These are phyloP conservation scores for Vitis hybrid DNA, from an alignment of 177 flowering plant genomes.

Conservation along the genomic window DNA sequence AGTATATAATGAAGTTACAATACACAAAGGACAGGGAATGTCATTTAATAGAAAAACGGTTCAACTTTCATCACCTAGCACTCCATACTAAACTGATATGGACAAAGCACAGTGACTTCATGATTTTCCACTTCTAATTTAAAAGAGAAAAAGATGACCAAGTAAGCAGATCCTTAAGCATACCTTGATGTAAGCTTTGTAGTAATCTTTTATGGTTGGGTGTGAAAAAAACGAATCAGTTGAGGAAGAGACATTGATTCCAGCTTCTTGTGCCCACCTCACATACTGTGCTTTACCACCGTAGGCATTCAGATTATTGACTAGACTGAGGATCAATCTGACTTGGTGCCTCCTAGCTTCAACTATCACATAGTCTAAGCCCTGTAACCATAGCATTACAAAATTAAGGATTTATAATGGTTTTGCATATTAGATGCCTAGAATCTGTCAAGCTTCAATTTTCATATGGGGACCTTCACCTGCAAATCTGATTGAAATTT, in stretches of 20 bases:
- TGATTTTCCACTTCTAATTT: background rate
- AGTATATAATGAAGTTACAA: too few relatives aligned
- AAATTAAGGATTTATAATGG: background rate
- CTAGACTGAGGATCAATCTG: slow-evolving; percentile 58
- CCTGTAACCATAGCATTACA: slow-evolving; percentile 32
- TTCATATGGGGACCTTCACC: too few relatives aligned
- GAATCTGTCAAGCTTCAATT: too few relatives aligned
- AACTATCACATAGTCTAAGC: slow-evolving; percentile 56
- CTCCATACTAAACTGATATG: background rate
- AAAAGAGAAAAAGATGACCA: background rate
- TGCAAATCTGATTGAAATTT: too few relatives aligned
- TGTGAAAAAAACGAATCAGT: slow-evolving; percentile 57
- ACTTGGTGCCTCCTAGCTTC: slow-evolving; percentile 56
- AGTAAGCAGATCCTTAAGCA: background rate
- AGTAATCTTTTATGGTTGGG: slow-evolving; percentile 43
- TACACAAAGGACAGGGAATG: too few relatives aligned
- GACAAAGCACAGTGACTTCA: background rate
- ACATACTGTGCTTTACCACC: slow-evolving; percentile 70
- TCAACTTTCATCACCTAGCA: background rate
- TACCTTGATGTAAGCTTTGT: slow-evolving; percentile 57
- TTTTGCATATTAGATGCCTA: background rate
- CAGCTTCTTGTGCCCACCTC: slow-evolving; percentile 58
- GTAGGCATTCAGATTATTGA: slow-evolving; percentile 58
- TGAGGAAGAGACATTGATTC: slow-evolving; percentile 36
- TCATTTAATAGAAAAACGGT: too few relatives aligned